phyloP scores from a whole-genome alignment of 768 basidiomycete genomes.

The Tremella yokohamensis region DNA sequence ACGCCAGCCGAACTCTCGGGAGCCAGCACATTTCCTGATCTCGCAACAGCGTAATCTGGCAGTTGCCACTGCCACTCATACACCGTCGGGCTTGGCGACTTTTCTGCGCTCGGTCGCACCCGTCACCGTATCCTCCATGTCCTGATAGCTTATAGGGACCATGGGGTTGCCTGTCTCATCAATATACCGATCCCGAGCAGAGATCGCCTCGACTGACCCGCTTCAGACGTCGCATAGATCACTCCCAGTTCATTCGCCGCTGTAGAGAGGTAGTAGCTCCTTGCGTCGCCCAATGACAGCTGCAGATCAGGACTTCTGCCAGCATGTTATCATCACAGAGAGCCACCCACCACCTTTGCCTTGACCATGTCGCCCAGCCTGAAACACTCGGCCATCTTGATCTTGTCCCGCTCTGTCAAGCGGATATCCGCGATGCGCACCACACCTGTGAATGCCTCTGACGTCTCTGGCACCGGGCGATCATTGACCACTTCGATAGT shows the following conservation, averaged over 20 bases:
- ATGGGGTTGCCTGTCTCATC: constrained; percentile 47
- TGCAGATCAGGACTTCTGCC: constrained; percentile 15
- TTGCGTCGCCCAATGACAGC: constrained; percentile 51
- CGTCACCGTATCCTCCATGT: constrained; percentile 53
- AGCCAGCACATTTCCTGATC: too few relatives aligned
- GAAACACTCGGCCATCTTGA: constrained; percentile 51
- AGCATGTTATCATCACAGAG: background rate
- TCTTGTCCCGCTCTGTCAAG: constrained; percentile 44
- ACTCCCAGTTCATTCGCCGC: constrained; percentile 52
- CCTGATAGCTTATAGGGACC: constrained; percentile 51
- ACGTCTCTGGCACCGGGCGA: constrained; percentile 45
- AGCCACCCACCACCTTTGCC: constrained; percentile 47
- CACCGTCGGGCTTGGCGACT: constrained; percentile 51
- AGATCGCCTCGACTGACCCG: constrained; percentile 32
- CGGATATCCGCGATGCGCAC: constrained; percentile 49
- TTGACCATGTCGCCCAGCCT: constrained; percentile 51
- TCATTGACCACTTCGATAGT: constrained; percentile 46
- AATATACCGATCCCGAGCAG: background rate
- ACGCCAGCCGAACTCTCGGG: too few relatives aligned
- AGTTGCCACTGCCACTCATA: too few relatives aligned
- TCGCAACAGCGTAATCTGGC: too few relatives aligned
- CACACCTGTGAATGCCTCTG: constrained; percentile 50
- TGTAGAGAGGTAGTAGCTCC: constrained; percentile 52
- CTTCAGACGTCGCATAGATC: constrained; percentile 47
- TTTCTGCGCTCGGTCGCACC: constrained; percentile 51